Evolutionary conservation across 2,329 filamentous ascomycete genomes (phyloP).

Genomic region (Bipolaris oryzae): DNA sequence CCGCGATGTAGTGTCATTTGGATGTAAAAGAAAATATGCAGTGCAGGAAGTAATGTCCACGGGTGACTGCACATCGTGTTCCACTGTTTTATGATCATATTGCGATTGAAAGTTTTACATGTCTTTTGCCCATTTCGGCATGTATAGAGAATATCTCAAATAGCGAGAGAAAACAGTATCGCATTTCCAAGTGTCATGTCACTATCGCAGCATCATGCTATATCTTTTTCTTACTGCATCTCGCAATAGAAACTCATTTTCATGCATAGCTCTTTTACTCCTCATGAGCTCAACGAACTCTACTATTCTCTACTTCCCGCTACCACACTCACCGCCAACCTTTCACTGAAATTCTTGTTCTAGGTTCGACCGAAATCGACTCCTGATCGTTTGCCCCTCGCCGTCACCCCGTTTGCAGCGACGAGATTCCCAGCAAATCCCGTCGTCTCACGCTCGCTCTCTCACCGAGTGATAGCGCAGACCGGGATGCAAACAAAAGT

Average conservation of each 20-base stretch:
- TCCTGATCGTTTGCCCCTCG: background rate
- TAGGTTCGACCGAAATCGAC: background rate
- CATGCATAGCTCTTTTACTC: too few relatives aligned
- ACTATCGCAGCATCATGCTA: too few relatives aligned
- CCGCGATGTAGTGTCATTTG: background rate
- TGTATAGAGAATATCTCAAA: too few relatives aligned
- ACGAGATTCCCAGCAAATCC: background rate
- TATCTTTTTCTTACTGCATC: too few relatives aligned
- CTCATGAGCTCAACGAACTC: too few relatives aligned
- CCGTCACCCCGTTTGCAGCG: background rate
- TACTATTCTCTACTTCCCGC: too few relatives aligned
- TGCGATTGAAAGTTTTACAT: too few relatives aligned
- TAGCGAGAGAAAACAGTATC: too few relatives aligned
- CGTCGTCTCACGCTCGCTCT: background rate
- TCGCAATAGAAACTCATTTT: too few relatives aligned
- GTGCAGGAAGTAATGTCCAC: background rate
- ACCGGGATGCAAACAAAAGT: background rate
- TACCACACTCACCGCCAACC: background rate
- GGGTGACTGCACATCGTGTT: background rate
- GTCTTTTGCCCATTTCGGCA: too few relatives aligned
- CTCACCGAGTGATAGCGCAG: background rate
- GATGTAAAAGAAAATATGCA: background rate
- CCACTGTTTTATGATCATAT: too few relatives aligned
- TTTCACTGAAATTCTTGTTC: background rate
- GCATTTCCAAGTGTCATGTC: too few relatives aligned